Evolutionary conservation across 2,329 filamentous ascomycete genomes (phyloP).

Genomic region (Microsporum canis): DNA sequence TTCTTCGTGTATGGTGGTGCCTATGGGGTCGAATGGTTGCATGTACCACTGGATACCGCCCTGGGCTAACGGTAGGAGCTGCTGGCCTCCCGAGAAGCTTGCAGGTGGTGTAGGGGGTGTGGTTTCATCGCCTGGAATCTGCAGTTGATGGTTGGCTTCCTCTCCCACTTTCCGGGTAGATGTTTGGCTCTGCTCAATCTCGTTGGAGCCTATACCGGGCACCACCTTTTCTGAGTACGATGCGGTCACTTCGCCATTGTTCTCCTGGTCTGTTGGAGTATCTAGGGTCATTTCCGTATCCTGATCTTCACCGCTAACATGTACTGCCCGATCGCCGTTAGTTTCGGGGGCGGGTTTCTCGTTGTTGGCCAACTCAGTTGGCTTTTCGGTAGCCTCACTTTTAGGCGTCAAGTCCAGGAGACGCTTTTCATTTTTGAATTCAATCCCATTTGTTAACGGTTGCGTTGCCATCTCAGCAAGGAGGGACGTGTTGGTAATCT

Average conservation of each 20-base stretch:
- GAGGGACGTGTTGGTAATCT: not conserved
- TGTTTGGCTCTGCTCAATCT: not conserved
- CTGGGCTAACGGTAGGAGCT: slow-evolving; percentile 45
- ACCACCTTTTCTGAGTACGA: not conserved
- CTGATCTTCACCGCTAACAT: not conserved
- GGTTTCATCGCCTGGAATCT: slow-evolving; percentile 39
- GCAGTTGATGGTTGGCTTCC: slow-evolving; percentile 10
- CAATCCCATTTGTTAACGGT: not conserved
- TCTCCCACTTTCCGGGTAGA: not conserved
- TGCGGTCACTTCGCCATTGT: not conserved
- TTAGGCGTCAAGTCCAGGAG: not conserved
- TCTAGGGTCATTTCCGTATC: not conserved
- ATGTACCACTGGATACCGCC: slow-evolving; percentile 87
- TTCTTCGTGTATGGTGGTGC: slow-evolving; percentile 69
- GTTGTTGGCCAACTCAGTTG: not conserved
- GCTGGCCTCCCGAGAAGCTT: slow-evolving; percentile 29
- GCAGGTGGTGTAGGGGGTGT: slow-evolving; percentile 30
- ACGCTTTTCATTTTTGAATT: not conserved
- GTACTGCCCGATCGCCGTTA: not conserved
- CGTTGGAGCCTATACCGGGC: not conserved
- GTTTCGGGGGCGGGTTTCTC: not conserved
- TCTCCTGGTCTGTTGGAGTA: not conserved
- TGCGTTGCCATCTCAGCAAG: not conserved
- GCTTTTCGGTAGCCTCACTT: not conserved
- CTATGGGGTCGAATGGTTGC: slow-evolving; percentile 63